These are phyloP conservation scores for Actinomortierella ambigua DNA, from an alignment of 371 early-diverging fungal genomes.

Conservation along the genomic window DNA sequence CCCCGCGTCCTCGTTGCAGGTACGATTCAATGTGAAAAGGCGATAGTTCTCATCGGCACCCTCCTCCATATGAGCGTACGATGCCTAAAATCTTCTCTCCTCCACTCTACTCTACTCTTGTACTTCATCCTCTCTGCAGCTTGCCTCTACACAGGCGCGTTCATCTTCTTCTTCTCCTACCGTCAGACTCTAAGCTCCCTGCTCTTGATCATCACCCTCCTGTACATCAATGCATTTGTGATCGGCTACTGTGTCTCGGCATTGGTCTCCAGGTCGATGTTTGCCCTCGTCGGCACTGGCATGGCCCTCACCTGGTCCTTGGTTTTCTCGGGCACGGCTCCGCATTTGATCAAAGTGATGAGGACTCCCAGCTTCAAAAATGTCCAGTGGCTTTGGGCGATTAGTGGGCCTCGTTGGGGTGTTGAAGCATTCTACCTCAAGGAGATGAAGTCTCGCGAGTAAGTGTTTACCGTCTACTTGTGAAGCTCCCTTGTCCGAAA, in stretches of 20 bases:
- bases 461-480: conserved; percentile 7
- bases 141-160: conserved; percentile 51
- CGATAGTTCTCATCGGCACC: too few species aligned
- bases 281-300: conserved; percentile 49
- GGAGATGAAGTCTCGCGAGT: conserved; percentile 33
- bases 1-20: conserved; percentile 56
- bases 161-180: conserved; percentile 53
- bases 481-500: background rate
- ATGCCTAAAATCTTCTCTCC: too few species aligned
- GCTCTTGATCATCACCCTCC: conserved; percentile 16
- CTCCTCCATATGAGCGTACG: too few species aligned
- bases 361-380: conserved; percentile 13
- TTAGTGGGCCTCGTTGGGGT: conserved; percentile 42
- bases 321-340: conserved; percentile 39
- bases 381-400: conserved; percentile 36
- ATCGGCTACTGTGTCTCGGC: conserved; percentile 54
- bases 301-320: conserved; percentile 53
- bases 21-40: conserved; percentile 12
- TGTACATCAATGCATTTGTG: conserved; percentile 35
- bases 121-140: too few species aligned
- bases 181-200: conserved; percentile 32
- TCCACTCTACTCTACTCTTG: too few species aligned
- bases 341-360: conserved; percentile 31
- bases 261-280: conserved; percentile 37
- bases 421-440: conserved; percentile 44